Percentiles rank a stretch among this genome's conserved stretches.
phyloP scores from a whole-genome alignment of 352 stramenopile genomes.

The Phytophthora crassamura region DNA sequence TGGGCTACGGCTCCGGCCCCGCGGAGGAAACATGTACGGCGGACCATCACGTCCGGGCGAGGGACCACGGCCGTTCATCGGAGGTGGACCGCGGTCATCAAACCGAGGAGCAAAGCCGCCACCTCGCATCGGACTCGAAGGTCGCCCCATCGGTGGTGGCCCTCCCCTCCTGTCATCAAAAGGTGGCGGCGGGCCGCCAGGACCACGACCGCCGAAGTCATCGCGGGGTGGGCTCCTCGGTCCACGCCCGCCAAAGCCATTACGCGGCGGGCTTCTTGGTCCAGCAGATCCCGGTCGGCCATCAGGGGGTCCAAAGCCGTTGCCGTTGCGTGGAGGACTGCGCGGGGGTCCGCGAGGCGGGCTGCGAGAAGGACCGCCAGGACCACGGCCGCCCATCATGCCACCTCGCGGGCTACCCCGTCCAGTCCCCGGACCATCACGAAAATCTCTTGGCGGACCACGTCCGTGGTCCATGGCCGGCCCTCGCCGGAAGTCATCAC shows the following conservation, averaged over 20 bases:
- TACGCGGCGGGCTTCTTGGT: slow-evolving; percentile 22
- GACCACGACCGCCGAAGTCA: slow-evolving; percentile 31
- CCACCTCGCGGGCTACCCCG: slow-evolving; percentile 34
- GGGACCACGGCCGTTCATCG: slow-evolving; percentile 28
- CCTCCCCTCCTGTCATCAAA: slow-evolving; percentile 32
- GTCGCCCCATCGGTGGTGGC: slow-evolving; percentile 21
- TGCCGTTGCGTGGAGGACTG: slow-evolving; percentile 34
- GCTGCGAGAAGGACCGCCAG: slow-evolving; percentile 32
- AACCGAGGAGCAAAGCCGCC: slow-evolving; percentile 37
- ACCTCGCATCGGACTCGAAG: slow-evolving; percentile 39
- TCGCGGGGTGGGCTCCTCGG: slow-evolving; percentile 8
- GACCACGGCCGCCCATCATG: slow-evolving; percentile 29
- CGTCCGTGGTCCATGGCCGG: slow-evolving; percentile 32
- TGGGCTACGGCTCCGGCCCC: slow-evolving; percentile 50
- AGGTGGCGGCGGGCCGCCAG: slow-evolving; percentile 17
- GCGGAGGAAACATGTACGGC: slow-evolving; percentile 41
- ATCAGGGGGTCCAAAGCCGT: slow-evolving; percentile 25
- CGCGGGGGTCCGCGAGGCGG: slow-evolving; percentile 16
- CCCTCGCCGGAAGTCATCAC: slow-evolving; percentile 30
- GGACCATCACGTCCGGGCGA: slow-evolving; percentile 30
- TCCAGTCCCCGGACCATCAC: slow-evolving; percentile 26
- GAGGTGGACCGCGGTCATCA: slow-evolving; percentile 41
- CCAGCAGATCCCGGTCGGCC: slow-evolving; percentile 15
- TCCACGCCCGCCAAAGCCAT: slow-evolving; percentile 12
- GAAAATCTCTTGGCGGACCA: slow-evolving; percentile 35